phyloP scores from a whole-genome alignment of 2,329 filamentous ascomycete genomes.

The Magnaporthiopsis poae region DNA sequence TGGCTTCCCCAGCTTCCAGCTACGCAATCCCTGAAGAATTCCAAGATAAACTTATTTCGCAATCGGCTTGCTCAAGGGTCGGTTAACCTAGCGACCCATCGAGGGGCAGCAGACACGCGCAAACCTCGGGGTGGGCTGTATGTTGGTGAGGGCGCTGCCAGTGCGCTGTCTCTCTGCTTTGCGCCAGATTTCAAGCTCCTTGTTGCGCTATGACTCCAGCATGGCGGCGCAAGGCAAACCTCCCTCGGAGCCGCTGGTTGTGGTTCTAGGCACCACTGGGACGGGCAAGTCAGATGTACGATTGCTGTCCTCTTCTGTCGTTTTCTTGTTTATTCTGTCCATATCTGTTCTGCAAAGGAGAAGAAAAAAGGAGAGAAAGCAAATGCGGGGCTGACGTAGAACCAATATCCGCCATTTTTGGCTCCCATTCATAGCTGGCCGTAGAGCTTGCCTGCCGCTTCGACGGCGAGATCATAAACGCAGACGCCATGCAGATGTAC shows the following conservation, averaged over 20 bases:
- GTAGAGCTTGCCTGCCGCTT: conserved; percentile 75
- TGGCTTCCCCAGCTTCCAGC: neutral
- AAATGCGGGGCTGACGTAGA: neutral
- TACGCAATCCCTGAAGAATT: neutral
- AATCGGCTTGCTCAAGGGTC: neutral
- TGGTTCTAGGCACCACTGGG: conserved; percentile 80
- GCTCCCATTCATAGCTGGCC: conserved; percentile 53
- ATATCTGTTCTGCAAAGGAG: too few species aligned
- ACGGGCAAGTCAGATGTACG: conserved; percentile 85
- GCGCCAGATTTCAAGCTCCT: neutral
- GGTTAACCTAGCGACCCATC: neutral
- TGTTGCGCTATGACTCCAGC: conserved; percentile 14
- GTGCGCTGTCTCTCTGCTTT: neutral
- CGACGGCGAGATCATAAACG: conserved; percentile 91
- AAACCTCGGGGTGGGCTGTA: neutral
- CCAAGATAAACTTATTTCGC: neutral
- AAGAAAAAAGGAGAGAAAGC: neutral
- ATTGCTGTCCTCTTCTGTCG: neutral
- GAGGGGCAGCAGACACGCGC: neutral
- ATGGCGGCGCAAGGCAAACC: conserved; percentile 24
- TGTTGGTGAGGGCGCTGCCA: neutral
- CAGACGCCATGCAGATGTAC: conserved; percentile 97
- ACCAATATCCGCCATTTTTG: neutral
- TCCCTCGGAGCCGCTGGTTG: conserved; percentile 56
- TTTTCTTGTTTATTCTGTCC: too few species aligned